Percentiles rank a stretch among this genome's conserved stretches.
phyloP scores from a whole-genome alignment of 352 stramenopile species.

The Phytopythium aichiense region DNA sequence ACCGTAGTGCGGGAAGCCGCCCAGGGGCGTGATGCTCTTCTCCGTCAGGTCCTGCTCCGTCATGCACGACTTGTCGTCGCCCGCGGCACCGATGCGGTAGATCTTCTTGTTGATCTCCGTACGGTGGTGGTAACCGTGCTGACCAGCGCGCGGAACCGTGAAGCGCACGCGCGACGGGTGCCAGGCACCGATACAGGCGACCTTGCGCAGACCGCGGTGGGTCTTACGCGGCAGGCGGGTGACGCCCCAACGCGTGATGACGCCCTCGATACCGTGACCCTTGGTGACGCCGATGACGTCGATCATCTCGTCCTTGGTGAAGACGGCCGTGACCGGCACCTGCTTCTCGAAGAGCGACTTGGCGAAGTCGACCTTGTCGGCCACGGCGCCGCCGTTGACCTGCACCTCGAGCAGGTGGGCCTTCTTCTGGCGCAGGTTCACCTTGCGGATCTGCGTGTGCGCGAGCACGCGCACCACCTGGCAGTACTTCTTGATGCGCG shows the following conservation, averaged over 20 bases:
- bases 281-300: constrained; percentile 99
- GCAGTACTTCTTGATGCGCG: constrained; percentile 99
- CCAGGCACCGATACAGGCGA: constrained; percentile 99
- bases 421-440: constrained; percentile 99
- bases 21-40: constrained; percentile 99
- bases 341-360: constrained; percentile 99
- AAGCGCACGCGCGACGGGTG: constrained; percentile 98
- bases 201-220: constrained; percentile 99
- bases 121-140: constrained; percentile 99
- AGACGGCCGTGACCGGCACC: constrained; percentile 95
- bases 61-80: constrained; percentile 94
- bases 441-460: constrained; percentile 99
- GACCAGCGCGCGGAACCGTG: constrained; percentile 98
- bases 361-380: constrained; percentile 99
- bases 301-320: constrained; percentile 97
- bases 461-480: constrained; percentile 98
- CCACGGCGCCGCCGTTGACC: constrained; percentile 97
- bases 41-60: constrained; percentile 99
- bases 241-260: constrained; percentile 99
- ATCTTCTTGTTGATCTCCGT: constrained; percentile 99
- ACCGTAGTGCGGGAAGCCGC: constrained; percentile 99
- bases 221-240: constrained; percentile 99
- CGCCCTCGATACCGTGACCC: constrained; percentile 98
- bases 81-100: constrained; percentile 96
- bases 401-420: constrained; percentile 99